Evolutionary conservation across 164 flowering plant species (phyloP).

Genomic region (Taxillus chinensis): DNA sequence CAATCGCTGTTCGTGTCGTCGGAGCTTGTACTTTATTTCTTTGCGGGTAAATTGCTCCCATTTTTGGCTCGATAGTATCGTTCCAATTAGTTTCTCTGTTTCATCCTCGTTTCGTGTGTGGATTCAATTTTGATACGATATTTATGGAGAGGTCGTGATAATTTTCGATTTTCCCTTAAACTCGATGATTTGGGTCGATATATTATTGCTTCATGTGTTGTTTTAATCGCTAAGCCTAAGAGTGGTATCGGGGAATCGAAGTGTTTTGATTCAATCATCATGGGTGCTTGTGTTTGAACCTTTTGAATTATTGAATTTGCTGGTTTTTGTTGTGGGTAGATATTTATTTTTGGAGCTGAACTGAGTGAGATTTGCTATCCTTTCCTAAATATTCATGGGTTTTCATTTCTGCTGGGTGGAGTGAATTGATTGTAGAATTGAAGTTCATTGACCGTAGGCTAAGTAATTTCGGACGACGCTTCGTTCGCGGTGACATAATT

Average conservation of each 20-base stretch:
- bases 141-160: not conserved
- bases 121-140: too few relatives aligned
- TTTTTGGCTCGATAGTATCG: too few relatives aligned
- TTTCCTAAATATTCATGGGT: not conserved
- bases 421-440: not conserved
- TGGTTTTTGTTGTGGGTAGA: not conserved
- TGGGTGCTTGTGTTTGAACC: too few relatives aligned
- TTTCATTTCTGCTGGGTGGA: not conserved
- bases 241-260: not conserved
- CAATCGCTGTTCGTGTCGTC: not conserved
- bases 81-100: too few relatives aligned
- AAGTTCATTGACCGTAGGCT: too few relatives aligned
- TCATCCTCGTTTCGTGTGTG: too few relatives aligned
- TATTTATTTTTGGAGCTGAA: not conserved
- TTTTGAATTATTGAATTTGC: too few relatives aligned
- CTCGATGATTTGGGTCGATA: too few relatives aligned
- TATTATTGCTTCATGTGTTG: too few relatives aligned
- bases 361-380: not conserved
- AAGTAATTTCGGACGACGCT: too few relatives aligned
- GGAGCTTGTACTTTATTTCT: not conserved
- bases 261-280: not conserved
- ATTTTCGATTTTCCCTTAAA: constrained; percentile 3
- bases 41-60: too few relatives aligned
- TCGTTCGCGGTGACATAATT: too few relatives aligned
- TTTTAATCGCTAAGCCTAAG: not conserved